phyloP scores from a whole-genome alignment of 805 yeast genomes.

The Yarrowia sp. region DNA sequence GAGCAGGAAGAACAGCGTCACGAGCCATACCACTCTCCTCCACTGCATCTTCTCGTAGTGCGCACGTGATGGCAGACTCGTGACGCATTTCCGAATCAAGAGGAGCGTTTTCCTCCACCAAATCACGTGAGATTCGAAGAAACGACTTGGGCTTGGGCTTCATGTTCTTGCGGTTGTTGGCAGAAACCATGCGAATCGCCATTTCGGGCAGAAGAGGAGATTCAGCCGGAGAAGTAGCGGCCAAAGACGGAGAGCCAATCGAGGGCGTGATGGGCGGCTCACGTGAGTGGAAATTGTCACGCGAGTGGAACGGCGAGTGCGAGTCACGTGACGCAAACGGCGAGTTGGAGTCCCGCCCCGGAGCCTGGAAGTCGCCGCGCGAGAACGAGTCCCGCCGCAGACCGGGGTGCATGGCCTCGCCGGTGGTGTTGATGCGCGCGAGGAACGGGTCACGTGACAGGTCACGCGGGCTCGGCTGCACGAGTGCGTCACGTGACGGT shows the following conservation, averaged over 20 bases:
- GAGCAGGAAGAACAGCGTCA: not conserved
- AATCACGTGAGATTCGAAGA: constrained; percentile 44
- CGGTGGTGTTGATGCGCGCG: not conserved
- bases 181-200: constrained; percentile 29
- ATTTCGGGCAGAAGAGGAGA: constrained; percentile 12
- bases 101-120: constrained; percentile 45
- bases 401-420: not conserved
- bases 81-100: constrained; percentile 44
- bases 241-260: constrained; percentile 14
- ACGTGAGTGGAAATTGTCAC: constrained; percentile 12
- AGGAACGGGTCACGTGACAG: constrained; percentile 26
- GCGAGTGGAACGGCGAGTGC: constrained; percentile 1
- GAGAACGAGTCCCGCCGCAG: not conserved
- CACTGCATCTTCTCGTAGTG: constrained; percentile 43
- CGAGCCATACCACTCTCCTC: constrained; percentile 13
- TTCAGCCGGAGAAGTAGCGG: constrained; percentile 22
- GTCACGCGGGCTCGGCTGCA: constrained; percentile 10
- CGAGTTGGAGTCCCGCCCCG: constrained; percentile 3
- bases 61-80: constrained; percentile 45
- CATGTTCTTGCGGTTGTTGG: constrained; percentile 40
- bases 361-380: not conserved
- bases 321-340: constrained; percentile 23
- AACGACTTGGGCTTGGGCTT: constrained; percentile 44
- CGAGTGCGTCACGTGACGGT: constrained; percentile 4
- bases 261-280: constrained; percentile 26